Base-by-base conservation (phyloP, 2,329 filamentous ascomycete genomes). In the Fusarium sp. region DNA sequence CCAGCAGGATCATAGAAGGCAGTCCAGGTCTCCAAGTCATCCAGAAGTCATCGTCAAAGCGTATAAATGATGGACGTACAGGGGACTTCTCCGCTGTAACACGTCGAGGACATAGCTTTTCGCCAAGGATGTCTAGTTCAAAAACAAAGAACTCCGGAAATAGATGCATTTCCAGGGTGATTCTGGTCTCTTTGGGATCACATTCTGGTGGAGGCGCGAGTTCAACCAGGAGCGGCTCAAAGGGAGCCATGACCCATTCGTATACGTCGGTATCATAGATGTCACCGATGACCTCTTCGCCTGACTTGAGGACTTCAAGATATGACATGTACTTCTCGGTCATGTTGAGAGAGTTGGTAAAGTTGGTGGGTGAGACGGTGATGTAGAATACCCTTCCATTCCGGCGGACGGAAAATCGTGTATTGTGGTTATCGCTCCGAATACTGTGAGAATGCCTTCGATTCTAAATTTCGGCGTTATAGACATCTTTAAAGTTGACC, bases 1-100 rank as follows among this genome's bases (percentile, higher is more conserved):
- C 62, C 18, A 5, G 51, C 60, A 1, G 73, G 76, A 58, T 78
- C 60, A 27, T 76, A 78, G 14, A 74, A 73, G 5, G 39, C 16
- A 33, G 75, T 73, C 73, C 69, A 78, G 11, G 58, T 70, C 57
- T 77, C 69, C 16, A 78, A 15, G 19, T 78, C 66, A 23, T 73
- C 60, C 10, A 73, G 60, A 19, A 66, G 23, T 66, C 49, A 4
- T 75, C 52, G 12, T 73, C 52, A 25, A 74, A 74, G 49, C 25
- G 45, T 42, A 59, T 12, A 23, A 64, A 69, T 11, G 73, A 75
- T 15, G 68, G 69, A 3, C 51, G 19, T 42, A 66, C 29, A 9
- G 66, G 69, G 2, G 66, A 66, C 21, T 5, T 7, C 45, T 72
- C 29, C 4, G 23, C 52, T 29, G 12, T 42, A 16, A 75, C 35